phyloP scores from a whole-genome alignment of 208 protist genomes.

The Lotmaria passim region DNA sequence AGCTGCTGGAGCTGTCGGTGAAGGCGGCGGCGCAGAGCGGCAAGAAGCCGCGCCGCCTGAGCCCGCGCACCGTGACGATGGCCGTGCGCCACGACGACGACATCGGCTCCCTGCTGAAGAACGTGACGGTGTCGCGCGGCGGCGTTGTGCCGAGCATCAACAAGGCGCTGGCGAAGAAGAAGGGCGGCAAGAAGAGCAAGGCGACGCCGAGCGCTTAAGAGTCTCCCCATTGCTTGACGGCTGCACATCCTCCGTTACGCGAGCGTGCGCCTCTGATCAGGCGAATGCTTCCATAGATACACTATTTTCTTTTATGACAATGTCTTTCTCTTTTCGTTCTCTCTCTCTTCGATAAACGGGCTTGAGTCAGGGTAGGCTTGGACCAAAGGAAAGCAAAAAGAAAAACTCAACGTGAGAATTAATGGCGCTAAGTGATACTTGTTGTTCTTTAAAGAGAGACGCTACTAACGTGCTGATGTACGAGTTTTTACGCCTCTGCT shows the following conservation, averaged over 20 bases:
- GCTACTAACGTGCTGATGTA: no score
- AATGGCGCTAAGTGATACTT: no score
- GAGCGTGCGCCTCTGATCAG: conserved; percentile 11
- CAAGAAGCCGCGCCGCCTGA: no score
- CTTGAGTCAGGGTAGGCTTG: conserved; percentile 27
- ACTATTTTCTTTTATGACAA: conserved; percentile 17
- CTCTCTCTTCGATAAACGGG: conserved; percentile 15
- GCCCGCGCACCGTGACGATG: no score
- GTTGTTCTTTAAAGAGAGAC: no score
- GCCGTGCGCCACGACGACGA: no score
- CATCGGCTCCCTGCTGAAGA: no score
- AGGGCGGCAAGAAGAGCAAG: conserved; percentile 59
- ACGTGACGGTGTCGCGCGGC: no score
- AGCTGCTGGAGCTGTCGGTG: no score
- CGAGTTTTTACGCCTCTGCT: no score
- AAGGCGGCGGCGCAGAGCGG: no score
- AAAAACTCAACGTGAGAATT: background rate
- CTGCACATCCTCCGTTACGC: conserved; percentile 1
- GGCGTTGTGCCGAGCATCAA: conserved; percentile 78
- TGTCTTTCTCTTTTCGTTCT: conserved; percentile 18
- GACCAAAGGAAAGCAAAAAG: background rate
- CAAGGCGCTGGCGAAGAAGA: conserved; percentile 84
- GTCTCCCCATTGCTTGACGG: conserved; percentile 1
- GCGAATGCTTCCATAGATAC: conserved; percentile 34
- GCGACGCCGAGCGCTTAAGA: conserved; percentile 39